These are phyloP conservation scores for Helianthus annuus DNA, from an alignment of 129 eudicot genomes.

Conservation along the genomic window HanXRQr2.0-SUNRISE NC_035434.2:14370521-14371020, in stretches of 20 bases:
- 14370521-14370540: no score
- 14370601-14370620: constrained; percentile 5
- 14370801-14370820: constrained; percentile 52
- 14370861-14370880: neutral
- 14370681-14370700: constrained; percentile 74
- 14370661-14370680: constrained; percentile 77
- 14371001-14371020: no score
- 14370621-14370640: constrained; percentile 66
- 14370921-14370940: no score
- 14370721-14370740: constrained; percentile 78
- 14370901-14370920: neutral
- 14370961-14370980: no score
- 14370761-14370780: constrained; percentile 75
- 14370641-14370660: constrained; percentile 59
- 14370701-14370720: constrained; percentile 43
- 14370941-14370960: no score
- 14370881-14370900: neutral
- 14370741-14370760: constrained; percentile 59
- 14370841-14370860: neutral
- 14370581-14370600: neutral
- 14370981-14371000: no score
- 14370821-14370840: neutral
- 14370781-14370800: constrained; percentile 61
- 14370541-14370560: neutral
- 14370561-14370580: constrained; percentile 1